Conservation (phyloP, 2,329 filamentous ascomycete genomes). For the Verticillium klebahnii region DNA sequence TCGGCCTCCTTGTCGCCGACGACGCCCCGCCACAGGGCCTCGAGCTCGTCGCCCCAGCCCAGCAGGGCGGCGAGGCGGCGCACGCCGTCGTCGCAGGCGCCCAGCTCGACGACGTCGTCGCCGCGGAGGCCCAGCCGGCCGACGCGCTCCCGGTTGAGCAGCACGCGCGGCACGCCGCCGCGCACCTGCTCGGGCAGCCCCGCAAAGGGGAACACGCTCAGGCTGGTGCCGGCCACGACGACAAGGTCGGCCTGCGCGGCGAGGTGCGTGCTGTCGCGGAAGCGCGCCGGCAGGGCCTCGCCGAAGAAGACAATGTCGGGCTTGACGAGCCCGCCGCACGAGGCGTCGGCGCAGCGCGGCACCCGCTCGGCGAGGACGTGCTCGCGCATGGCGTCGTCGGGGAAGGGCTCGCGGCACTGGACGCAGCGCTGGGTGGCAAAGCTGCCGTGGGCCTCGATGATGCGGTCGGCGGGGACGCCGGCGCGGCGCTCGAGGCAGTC, state of each 20-base stretch:
- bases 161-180: slow-evolving; percentile 64
- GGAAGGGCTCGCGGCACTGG: slow-evolving; percentile 72
- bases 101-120: slow-evolving; percentile 82
- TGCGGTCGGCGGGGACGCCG: slow-evolving; percentile 73
- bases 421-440: slow-evolving; percentile 91
- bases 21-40: slow-evolving; percentile 65
- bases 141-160: slow-evolving; percentile 84
- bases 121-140: slow-evolving; percentile 70
- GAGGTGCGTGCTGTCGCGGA: slow-evolving; percentile 33
- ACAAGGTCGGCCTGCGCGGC: slow-evolving; percentile 66
- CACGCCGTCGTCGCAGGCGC: slow-evolving; percentile 79
- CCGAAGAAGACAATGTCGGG: slow-evolving; percentile 96
- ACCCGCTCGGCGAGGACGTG: slow-evolving; percentile 64
- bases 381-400: slow-evolving; percentile 67
- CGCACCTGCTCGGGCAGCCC: slow-evolving; percentile 63
- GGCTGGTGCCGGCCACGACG: slow-evolving; percentile 83
- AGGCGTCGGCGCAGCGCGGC: slow-evolving; percentile 57
- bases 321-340: slow-evolving; percentile 78
- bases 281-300: slow-evolving; percentile 51
- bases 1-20: slow-evolving; percentile 57
- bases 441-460: slow-evolving; percentile 92
- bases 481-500: slow-evolving; percentile 88
- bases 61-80: slow-evolving; percentile 71
- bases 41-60: slow-evolving; percentile 83
- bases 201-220: slow-evolving; percentile 86